phyloP scores from a whole-genome alignment of 176 grass and related monocot genomes.

The Avena sativa region DNA sequence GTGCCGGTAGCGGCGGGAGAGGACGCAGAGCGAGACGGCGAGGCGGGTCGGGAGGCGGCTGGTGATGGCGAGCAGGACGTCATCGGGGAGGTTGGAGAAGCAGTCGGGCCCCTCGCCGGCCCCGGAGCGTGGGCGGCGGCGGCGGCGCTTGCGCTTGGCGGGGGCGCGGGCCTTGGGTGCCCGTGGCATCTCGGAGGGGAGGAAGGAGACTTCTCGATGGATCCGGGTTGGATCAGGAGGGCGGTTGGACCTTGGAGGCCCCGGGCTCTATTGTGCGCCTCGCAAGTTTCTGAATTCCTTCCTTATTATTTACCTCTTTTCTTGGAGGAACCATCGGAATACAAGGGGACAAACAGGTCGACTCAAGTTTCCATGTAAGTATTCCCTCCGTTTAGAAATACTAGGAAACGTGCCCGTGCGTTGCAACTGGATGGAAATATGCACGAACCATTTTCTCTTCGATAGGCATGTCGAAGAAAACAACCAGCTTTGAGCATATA shows the following conservation, averaged over 20 bases:
- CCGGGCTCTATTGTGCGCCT: background rate
- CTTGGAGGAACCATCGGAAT: background rate
- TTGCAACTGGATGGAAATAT: too few relatives aligned
- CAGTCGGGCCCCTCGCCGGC: slow-evolving; percentile 7
- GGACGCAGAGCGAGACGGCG: slow-evolving; percentile 41
- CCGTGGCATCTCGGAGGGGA: slow-evolving; percentile 4
- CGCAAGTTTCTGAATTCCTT: background rate
- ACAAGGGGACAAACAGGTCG: background rate
- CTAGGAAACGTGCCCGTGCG: too few relatives aligned
- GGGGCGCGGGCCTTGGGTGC: background rate
- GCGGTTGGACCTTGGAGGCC: background rate
- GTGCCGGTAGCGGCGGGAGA: slow-evolving; percentile 45
- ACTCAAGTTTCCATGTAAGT: too few relatives aligned
- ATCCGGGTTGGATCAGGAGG: background rate
- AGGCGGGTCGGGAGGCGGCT: slow-evolving; percentile 44
- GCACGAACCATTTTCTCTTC: too few relatives aligned
- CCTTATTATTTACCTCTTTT: background rate
- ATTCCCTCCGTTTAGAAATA: too few relatives aligned
- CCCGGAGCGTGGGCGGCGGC: background rate
- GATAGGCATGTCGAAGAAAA: too few relatives aligned
- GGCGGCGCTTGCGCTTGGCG: slow-evolving; percentile 1
- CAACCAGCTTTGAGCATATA: too few relatives aligned
- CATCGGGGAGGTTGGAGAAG: slow-evolving; percentile 43
- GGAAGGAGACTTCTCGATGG: background rate
- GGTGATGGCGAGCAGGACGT: slow-evolving; percentile 51